Percentiles rank a stretch among this genome's conserved stretches.
These are phyloP conservation scores for Biscutella laevigata DNA, from an alignment of 441 rosid genomes.

Conservation along the genomic window DNA sequence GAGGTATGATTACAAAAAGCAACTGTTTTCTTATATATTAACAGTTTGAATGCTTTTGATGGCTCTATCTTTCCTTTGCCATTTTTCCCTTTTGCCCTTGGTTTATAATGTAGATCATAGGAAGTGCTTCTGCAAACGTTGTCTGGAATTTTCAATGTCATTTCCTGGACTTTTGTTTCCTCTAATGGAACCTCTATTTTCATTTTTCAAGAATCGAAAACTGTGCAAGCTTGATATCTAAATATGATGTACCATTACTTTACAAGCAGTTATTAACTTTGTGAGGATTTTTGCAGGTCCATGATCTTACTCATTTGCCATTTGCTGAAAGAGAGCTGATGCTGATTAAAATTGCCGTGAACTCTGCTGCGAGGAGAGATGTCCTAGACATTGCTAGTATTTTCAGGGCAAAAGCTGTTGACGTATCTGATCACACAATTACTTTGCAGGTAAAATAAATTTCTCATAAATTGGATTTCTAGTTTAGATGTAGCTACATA, in stretches of 20 bases:
- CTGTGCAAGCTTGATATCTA: constrained; percentile 3
- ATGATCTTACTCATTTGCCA: constrained; percentile 52
- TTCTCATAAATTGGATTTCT: background rate
- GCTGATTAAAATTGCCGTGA: constrained; percentile 58
- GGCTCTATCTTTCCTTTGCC: background rate
- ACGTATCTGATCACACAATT: constrained; percentile 66
- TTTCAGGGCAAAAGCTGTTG: constrained; percentile 61
- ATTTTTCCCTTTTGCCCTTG: background rate
- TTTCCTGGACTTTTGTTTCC: background rate
- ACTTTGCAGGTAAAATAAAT: constrained; percentile 45
- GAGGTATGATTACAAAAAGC: constrained; percentile 43
- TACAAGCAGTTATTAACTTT: background rate
- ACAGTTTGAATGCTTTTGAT: constrained; percentile 3
- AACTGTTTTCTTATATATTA: background rate
- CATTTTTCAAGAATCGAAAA: constrained; percentile 2
- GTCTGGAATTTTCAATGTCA: background rate
- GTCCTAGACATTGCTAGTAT: constrained; percentile 63
- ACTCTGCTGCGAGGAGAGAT: constrained; percentile 54
- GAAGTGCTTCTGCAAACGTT: background rate
- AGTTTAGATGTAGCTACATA: background rate
- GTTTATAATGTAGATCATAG: constrained; percentile 7
- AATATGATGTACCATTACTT: background rate
- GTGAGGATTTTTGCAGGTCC: constrained; percentile 37
- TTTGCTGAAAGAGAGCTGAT: constrained; percentile 63
- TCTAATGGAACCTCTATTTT: background rate